Evolutionary conservation across 192 early-diverging fungal species (phyloP).

Genomic region (Podila epicladia): DNA sequence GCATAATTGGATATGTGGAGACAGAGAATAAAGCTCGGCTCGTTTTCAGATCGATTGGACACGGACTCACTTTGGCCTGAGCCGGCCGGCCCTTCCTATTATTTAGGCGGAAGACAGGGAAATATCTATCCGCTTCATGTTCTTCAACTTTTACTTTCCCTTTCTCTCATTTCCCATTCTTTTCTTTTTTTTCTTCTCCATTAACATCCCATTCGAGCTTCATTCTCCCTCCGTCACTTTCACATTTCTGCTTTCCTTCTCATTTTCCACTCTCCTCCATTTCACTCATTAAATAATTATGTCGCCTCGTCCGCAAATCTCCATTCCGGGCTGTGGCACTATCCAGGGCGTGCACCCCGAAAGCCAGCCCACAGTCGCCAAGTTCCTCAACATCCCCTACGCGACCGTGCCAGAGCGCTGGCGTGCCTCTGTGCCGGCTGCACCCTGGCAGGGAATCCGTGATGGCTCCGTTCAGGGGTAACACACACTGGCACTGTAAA

Average conservation of each 20-base stretch:
- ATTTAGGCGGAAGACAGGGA: not conserved
- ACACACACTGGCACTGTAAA: not conserved
- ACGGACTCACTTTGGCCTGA: constrained; percentile 75
- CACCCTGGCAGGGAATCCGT: constrained; percentile 30
- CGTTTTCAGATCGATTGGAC: constrained; percentile 43
- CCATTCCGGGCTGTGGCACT: constrained; percentile 26
- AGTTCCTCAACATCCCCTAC: constrained; percentile 43
- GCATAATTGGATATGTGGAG: too few species aligned
- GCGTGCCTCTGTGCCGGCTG: constrained; percentile 25
- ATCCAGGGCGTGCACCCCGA: constrained; percentile 13
- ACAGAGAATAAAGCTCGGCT: too few species aligned
- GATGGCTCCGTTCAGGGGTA: constrained; percentile 38
- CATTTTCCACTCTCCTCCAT: not conserved
- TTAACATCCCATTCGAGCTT: not conserved
- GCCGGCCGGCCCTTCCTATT: constrained; percentile 24
- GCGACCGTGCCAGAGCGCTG: constrained; percentile 46
- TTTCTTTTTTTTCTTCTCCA: not conserved
- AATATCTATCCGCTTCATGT: not conserved
- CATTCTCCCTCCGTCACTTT: not conserved
- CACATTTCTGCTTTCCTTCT: not conserved
- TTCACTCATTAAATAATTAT: not conserved
- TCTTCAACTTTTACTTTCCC: not conserved
- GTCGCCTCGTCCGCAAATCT: constrained; percentile 23
- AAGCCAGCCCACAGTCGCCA: constrained; percentile 6
- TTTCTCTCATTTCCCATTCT: not conserved